Base-by-base conservation (phyloP, 1,284 basidiomycete genomes). In the Hemileia vastatrix region DNA sequence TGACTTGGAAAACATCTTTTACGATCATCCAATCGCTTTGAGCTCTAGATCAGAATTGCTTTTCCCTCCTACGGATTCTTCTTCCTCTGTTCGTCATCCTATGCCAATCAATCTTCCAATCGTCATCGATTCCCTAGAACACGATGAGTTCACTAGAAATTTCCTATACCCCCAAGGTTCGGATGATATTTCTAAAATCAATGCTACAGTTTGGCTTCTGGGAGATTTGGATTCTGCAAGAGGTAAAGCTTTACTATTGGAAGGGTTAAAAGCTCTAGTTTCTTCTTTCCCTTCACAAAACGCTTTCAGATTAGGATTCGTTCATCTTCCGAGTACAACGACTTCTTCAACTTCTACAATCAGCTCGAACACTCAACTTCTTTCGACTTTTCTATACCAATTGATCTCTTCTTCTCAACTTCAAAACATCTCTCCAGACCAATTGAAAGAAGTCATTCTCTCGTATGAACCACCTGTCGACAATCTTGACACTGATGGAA, bases 321-420 rank as follows among this genome's bases (percentile, higher is more conserved):
- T n/a, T n/a, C n/a, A n/a, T n/a, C n/a, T n/a, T n/a, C n/a, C n/a
- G n/a, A 11, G 11, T 11, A 40, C 8, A 40, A 40, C 36, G 8
- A 11, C 36, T 40, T 9, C 9, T 15, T 40, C 36, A 11, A 11
- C 36, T 40, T 40, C 36, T 11, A 40, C 36, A 11, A 9, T 11
- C 8, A 15, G 36, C 8, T 40, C 36, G 15, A 40, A 40, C 15
- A 9, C 36, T 40, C 36, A 40, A 40, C 36, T 40, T 15, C 45
- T 65, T 1, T 66, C 67, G 8, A 57, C 66, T 4, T 31, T 65
- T 44, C 47, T 68, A 6, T 59, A 63, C 36, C 56, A 48, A 6
- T 31, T 68, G 13, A 66, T 70, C 9, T 49, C 31, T 6, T 61
- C 64, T 18, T 40, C 43, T 6, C 33, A 21, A 5, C 4, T 45